Base-by-base conservation (phyloP, 352 stramenopile genomes). In the Aphanomyces astaci region DNA sequence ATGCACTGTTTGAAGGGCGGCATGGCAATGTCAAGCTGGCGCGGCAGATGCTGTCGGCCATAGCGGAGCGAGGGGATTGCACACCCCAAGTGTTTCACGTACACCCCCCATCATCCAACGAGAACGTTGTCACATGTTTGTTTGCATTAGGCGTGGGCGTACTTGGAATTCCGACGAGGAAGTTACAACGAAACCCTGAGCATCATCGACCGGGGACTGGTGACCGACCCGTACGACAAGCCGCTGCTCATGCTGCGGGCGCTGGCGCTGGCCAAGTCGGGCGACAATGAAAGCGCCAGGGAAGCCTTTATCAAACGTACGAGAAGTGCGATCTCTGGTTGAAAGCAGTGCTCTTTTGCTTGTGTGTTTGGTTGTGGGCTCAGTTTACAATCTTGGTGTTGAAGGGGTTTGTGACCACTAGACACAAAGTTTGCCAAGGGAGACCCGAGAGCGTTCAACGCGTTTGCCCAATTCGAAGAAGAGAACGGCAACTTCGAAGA, bases 381-480 rank as follows among this genome's bases (percentile, higher is more conserved):
- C n/a, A n/a, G n/a, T n/a, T n/a, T n/a, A n/a, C n/a, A n/a, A n/a
- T n/a, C n/a, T n/a, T n/a, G n/a, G n/a, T n/a, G n/a, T n/a, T n/a
- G n/a, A n/a, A n/a, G n/a, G n/a, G n/a, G n/a, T n/a, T n/a, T n/a
- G n/a, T n/a, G n/a, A n/a, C n/a, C 2, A 17, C 11, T 62, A 62
- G 53, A 62, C 28, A 62, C 53, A 4, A 62, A 62, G 31, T 28
- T 65, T n/a, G 25, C 56, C 3, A 28, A 78, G 63, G 73, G 90
- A 40, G 83, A 95, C 51, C 74, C 84, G 31, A 82, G 83, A 17
- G 79, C 78, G 10, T 95, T 84, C 72, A 92, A 95, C 64, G 85
- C 86, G 19, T 95, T 90, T 66, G 86, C 83, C 15, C 85, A 81
- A 68, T 91, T 95, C 81, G 86, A 95, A 68, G 75, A 91, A 39